A percentile compares a stretch with the other conserved stretches of the same genome.
These are phyloP conservation scores for Pleurotus giganteus DNA, from an alignment of 768 basidiomycete species.

Conservation along the genomic window DNA sequence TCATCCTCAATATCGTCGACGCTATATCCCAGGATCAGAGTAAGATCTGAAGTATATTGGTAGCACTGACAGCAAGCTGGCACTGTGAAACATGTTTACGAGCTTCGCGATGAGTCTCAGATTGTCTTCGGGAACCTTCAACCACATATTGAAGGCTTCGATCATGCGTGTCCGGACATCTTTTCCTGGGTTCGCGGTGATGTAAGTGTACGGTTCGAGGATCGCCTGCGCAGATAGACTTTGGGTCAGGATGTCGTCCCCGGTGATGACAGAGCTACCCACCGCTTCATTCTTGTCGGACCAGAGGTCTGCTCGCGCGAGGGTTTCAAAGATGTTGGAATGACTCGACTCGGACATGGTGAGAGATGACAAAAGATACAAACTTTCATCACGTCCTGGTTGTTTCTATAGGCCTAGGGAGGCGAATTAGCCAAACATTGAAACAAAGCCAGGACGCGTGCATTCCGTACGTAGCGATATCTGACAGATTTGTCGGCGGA, in stretches of 20 bases:
- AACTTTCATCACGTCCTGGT: too few species aligned
- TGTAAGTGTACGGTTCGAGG: constrained; percentile 87
- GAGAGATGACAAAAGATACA: too few species aligned
- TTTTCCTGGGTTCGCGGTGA: constrained; percentile 84
- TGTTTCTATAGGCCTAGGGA: too few species aligned
- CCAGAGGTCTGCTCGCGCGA: constrained; percentile 32
- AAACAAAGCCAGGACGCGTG: too few species aligned
- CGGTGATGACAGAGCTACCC: too few species aligned
- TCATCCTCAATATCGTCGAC: constrained; percentile 95
- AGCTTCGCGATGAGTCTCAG: constrained; percentile 76
- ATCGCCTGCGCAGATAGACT: constrained; percentile 35
- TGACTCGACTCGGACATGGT: too few species aligned
- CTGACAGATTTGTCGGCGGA: too few species aligned
- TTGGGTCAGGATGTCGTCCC: not conserved
- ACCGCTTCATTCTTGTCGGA: constrained; percentile 32
- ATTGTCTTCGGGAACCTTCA: constrained; percentile 73
- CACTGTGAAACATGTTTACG: constrained; percentile 93
- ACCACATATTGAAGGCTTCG: constrained; percentile 92
- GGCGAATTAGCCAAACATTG: too few species aligned
- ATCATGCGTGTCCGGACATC: constrained; percentile 88
- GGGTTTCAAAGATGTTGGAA: constrained; percentile 34
- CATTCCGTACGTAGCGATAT: too few species aligned
- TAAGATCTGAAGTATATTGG: too few species aligned
- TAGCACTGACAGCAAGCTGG: constrained; percentile 83
- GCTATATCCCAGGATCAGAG: constrained; percentile 36